Base-by-base conservation (phyloP, 441 rosid species). In the Metrosideros polymorpha region DNA sequence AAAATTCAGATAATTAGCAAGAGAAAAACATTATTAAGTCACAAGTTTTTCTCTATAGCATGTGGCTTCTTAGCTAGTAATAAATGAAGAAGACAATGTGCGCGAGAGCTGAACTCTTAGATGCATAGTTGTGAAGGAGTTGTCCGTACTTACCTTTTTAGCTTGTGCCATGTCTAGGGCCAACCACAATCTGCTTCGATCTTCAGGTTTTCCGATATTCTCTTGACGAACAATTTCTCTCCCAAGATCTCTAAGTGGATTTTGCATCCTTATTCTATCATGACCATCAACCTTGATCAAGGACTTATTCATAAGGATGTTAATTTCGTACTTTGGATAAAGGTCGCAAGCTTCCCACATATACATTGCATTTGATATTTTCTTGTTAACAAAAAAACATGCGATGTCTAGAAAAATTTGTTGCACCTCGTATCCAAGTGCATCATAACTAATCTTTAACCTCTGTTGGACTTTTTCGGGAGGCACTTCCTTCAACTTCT, bases 51-150 rank as follows among this genome's bases (percentile, higher is more conserved):
- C 27, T 27, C 71, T 7, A 30, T 19, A 2, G 5, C 5, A 17
- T 0, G 2, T n/a, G 15, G 35, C 42, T 61, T 61, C 42, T 30
- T 30, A 15, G 39, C 24, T 61, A 3, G 24, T 59, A 29, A 14
- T 6, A 59, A 59, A 59, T 1, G 0, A 6, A 55, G 14, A 55
- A n/a, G 35, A 35, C 19, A 29, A 29, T 29, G 0, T 14, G 35
- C 35, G 14, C 1, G 18, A 29, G 42, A 61, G 75, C 30, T 14
- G 12, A 30, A 7, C 42, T 30, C 75, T 29, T 7, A 61, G 75
- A 61, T 0, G 1, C 0, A 0, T 29, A 17, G 42, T 30, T 2
- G 13, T 17, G 75, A 2, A 17, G 42, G 4, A 30, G 35, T 59
- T 61, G 12, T 17, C 15, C 2, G 35, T 30, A 30, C 75, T 30